Evolutionary conservation across 805 yeast species (phyloP), one percentile per base, ranked within the genome.

Genomic region (Myxozyma sirexii): DNA sequence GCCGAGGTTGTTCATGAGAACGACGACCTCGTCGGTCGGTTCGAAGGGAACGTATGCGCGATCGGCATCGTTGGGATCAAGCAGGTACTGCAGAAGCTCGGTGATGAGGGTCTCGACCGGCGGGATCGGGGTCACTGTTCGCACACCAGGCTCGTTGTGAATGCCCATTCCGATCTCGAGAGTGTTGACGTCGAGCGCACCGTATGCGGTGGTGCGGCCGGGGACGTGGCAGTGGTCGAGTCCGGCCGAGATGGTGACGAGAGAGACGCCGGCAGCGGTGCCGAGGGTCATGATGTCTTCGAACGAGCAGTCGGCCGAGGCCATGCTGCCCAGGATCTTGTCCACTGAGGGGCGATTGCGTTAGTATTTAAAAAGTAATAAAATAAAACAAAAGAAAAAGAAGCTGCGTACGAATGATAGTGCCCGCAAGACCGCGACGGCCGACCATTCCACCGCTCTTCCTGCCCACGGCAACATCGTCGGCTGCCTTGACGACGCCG

Each of bases 81-180:
- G 70, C 60, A 92, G 73, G 68, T 83, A 83, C 46, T 84, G 77
- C 55, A 86, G 79, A 76, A 93, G 77, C 35, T 79, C 77, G 33
- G 79, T 71, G 48, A 84, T 76, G 35, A 92, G 75, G 0, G 80
- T 81, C 21, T 82, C 85, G 52, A 89, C 82, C 0, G 83, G 72
- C 24, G 97, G 97, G 67, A 92, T 82, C 17, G 88, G 86, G 17
- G 78, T 74, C 42, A 82, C 71, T 61, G 82, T 81, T 69, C 81
- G 79, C 57, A 85, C 86, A 63, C 97, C 97, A 0, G 97, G 94
- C 73, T 92, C 98, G 69, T 92, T 92, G 74, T 92, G 98, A 60
- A 92, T 92, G 48, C 98, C 98, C 86, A 92, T 86, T 27, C 98
- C 98, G 60, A 92, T 79, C 72, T 92, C 98, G 71, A 87, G 85